These are phyloP conservation scores for Boletus fagicola DNA, from an alignment of 768 basidiomycete species.

Conservation along the genomic window DNA sequence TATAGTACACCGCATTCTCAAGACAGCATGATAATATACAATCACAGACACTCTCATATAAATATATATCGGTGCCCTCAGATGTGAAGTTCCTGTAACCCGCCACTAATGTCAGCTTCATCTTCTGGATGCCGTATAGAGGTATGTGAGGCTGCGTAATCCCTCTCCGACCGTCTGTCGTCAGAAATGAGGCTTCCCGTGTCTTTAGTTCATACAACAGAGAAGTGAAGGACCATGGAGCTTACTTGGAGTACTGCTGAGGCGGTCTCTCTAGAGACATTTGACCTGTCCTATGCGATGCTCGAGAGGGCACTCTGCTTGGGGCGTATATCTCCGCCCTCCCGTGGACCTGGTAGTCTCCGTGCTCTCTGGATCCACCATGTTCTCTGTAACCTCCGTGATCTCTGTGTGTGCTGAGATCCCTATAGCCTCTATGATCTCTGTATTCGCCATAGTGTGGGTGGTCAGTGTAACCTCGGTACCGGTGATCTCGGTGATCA, in stretches of 20 bases:
- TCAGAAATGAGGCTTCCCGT: constrained; percentile 21
- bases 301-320: constrained; percentile 25
- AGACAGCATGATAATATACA: constrained; percentile 6
- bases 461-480: constrained; percentile 19
- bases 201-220: constrained; percentile 7
- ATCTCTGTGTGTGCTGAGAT: constrained; percentile 8
- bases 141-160: constrained; percentile 18
- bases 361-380: constrained; percentile 19
- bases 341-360: constrained; percentile 12
- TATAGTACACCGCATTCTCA: constrained; percentile 7
- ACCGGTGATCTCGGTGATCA: constrained; percentile 21
- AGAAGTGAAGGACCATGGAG: neutral
- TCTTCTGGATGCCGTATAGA: constrained; percentile 17
- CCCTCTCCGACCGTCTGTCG: constrained; percentile 28
- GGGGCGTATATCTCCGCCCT: constrained; percentile 18
- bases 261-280: constrained; percentile 14
- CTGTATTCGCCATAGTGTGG: constrained; percentile 17
- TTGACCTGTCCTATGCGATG: constrained; percentile 28
- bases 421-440: constrained; percentile 12
- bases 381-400: constrained; percentile 9
- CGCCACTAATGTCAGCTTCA: constrained; percentile 25
- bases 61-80: constrained; percentile 11
- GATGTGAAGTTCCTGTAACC: constrained; percentile 24
- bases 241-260: constrained; percentile 24
- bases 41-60: constrained; percentile 3